These are phyloP conservation scores for Pseudogymnoascus verrucosus DNA, from an alignment of 2,329 filamentous ascomycete genomes.

Conservation along the genomic window DNA sequence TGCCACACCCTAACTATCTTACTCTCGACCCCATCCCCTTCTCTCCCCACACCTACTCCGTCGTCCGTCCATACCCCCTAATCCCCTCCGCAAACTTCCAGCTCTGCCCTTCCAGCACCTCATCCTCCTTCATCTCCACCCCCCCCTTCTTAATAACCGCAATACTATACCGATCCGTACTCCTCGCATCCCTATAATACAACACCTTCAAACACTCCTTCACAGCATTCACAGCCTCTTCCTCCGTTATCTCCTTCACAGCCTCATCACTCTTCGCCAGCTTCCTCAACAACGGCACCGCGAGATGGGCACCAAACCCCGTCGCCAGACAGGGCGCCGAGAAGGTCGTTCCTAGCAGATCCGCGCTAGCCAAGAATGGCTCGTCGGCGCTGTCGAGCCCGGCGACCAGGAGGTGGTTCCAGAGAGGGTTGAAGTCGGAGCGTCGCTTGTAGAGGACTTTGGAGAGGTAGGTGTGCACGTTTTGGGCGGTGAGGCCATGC, in stretches of 20 bases:
- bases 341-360: constrained; percentile 90
- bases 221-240: constrained; percentile 71
- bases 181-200: constrained; percentile 93
- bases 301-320: constrained; percentile 87
- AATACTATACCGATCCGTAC: constrained; percentile 83
- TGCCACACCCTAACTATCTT: neutral
- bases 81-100: constrained; percentile 97
- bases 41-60: neutral
- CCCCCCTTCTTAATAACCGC: constrained; percentile 83
- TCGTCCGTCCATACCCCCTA: constrained; percentile 65
- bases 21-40: neutral
- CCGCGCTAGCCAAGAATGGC: constrained; percentile 86
- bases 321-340: constrained; percentile 82
- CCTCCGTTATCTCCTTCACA: constrained; percentile 61
- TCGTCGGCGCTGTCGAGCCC: constrained; percentile 71
- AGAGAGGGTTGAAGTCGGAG: constrained; percentile 91
- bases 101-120: constrained; percentile 90
- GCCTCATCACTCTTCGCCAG: constrained; percentile 77
- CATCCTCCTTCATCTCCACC: constrained; percentile 74
- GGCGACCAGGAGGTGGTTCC: constrained; percentile 90
- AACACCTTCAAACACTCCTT: constrained; percentile 98
- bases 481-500: constrained; percentile 70
- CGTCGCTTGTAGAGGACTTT: constrained; percentile 96
- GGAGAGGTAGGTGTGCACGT: constrained; percentile 91
- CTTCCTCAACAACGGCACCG: constrained; percentile 81